Evolutionary conservation across 345 rosid genomes (phyloP).

Genomic region (Durio zibethinus): DNA sequence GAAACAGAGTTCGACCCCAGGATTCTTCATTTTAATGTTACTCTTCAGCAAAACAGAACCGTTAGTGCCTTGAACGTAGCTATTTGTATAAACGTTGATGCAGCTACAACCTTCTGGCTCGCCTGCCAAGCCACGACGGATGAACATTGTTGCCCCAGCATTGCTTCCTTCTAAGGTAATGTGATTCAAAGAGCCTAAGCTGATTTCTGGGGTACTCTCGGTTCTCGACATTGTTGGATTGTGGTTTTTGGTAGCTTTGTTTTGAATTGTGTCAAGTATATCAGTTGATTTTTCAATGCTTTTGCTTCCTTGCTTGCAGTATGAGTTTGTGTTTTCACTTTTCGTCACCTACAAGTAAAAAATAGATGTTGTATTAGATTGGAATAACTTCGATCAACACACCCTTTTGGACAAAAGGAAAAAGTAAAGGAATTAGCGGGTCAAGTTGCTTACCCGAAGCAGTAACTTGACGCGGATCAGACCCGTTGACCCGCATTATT

Average conservation of each 20-base stretch:
- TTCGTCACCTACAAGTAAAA: no score
- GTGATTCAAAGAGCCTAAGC: slow-evolving; percentile 18
- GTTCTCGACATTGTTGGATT: neutral
- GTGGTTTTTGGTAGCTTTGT: neutral
- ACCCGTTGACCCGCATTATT: no score
- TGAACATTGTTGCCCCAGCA: slow-evolving; percentile 55
- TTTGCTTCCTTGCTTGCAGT: slow-evolving; percentile 6
- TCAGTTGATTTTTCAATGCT: neutral
- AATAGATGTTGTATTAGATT: neutral
- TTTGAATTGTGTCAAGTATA: neutral
- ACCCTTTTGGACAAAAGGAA: no score
- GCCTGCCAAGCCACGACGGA: slow-evolving; percentile 24
- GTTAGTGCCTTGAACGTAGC: slow-evolving; percentile 50
- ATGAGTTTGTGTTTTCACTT: neutral
- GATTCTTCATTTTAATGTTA: slow-evolving; percentile 42
- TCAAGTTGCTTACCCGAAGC: no score
- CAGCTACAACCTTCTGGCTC: slow-evolving; percentile 41
- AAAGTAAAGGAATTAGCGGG: no score
- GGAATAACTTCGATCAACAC: no score
- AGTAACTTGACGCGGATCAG: no score
- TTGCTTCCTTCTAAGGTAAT: slow-evolving; percentile 55
- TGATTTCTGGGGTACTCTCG: neutral
- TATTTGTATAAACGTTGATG: slow-evolving; percentile 59
- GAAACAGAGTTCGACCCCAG: slow-evolving; percentile 40
- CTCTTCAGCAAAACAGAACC: slow-evolving; percentile 43